Conservation (phyloP, 495 filamentous ascomycete genomes). For the Xylaria intraflava region DNA sequence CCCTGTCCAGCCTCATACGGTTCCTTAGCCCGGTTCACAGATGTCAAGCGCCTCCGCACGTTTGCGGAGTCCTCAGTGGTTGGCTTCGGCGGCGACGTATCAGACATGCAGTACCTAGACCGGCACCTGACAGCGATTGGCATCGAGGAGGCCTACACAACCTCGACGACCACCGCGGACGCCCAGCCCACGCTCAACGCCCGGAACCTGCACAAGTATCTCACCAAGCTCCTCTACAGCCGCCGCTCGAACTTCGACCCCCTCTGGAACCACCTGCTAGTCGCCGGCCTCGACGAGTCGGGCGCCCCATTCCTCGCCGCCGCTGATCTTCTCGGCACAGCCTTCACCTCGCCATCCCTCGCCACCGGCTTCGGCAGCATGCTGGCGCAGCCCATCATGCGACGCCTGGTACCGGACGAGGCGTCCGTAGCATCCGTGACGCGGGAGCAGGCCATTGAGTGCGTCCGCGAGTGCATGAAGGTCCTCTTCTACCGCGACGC, state of each 20-base stretch:
- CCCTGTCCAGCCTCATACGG: constrained; percentile 77
- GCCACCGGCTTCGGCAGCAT: constrained; percentile 93
- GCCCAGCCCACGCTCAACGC: constrained; percentile 59
- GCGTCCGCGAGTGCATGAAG: constrained; percentile 91
- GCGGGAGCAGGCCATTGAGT: constrained; percentile 69
- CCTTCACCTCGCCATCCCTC: constrained; percentile 76
- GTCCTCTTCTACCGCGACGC: constrained; percentile 97
- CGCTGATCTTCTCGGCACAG: constrained; percentile 88
- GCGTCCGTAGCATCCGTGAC: constrained; percentile 59
- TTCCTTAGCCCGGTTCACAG: constrained; percentile 91
- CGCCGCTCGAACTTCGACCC: constrained; percentile 94
- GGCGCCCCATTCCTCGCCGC: constrained; percentile 80
- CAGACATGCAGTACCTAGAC: constrained; percentile 97
- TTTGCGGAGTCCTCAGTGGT: constrained; percentile 74
- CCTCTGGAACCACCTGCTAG: constrained; percentile 90
- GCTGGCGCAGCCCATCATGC: constrained; percentile 85
- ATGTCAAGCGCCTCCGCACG: constrained; percentile 80
- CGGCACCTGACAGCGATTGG: constrained; percentile 78
- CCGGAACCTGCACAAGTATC: constrained; percentile 92
- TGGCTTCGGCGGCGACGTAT: constrained; percentile 89
- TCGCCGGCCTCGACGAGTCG: constrained; percentile 77
- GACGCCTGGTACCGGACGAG: constrained; percentile 75
- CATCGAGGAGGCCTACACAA: constrained; percentile 79
- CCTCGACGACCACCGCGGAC: constrained; percentile 28
- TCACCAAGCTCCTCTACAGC: constrained; percentile 89